Evolutionary conservation across 306 rosid genomes (phyloP), one percentile per base, ranked within the genome.

Genomic region (Vigna angularis): DNA sequence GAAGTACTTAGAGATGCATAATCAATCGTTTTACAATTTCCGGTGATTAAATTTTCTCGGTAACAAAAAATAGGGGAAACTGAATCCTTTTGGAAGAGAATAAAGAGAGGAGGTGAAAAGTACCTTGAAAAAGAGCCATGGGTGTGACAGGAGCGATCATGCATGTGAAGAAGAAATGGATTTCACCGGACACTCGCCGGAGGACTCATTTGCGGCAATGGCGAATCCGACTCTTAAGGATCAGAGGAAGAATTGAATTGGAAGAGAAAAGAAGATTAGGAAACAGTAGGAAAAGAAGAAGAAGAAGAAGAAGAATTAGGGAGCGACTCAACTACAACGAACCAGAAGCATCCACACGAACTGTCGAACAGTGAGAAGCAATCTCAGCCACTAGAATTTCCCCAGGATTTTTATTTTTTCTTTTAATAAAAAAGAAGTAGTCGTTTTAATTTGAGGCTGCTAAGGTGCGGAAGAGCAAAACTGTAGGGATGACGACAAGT

Each of bases 331-430:
- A 56, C 63, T 56, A 22, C 34, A 55, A 56, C 34, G 34, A 24
- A 57, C n/a, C 63, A 11, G 36, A 57, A 57, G 64, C 64, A 57
- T 10, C 34, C 63, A 56, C 63, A 56, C 34, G 36, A 57, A 22
- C n/a, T 24, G 64, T 57, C 6, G 16, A 56, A 24, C 64, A 57
- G 73, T 79, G 67, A 66, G 83, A 79, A 85, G 86, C 82, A 90
- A 87, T 91, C 91, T 90, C 90, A 91, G 97, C 98, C 98, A 93
- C 97, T 74, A 93, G 15, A 66, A 83, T 87, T 93, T 88, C 72
- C 48, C 44, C 53, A 47, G 82, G 76, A 70, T 86, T 76, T 75
- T 85, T 38, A 74, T 70, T 36, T 73, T 0, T 4, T 57, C n/a
- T 80, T 88, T 4, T 89, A 1, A 1, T 57, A 24, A 57, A 57